Evolutionary conservation across 805 yeast species (phyloP).

Genomic region (Metschnikowia peoriensis): DNA sequence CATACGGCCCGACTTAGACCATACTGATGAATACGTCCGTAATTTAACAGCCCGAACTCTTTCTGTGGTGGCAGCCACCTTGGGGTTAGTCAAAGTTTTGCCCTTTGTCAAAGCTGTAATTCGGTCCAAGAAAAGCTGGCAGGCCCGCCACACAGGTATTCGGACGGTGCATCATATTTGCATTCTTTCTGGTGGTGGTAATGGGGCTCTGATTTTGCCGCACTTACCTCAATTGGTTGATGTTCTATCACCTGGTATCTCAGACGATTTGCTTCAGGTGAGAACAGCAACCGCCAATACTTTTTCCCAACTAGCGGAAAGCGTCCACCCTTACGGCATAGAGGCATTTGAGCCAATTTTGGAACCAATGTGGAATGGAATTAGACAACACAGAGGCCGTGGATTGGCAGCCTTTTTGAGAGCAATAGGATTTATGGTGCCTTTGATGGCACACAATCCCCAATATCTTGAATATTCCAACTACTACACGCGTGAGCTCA

Average conservation of each 20-base stretch:
- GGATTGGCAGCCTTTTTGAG: slow-evolving; percentile 71
- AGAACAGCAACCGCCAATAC: slow-evolving; percentile 71
- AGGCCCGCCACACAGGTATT: slow-evolving; percentile 80
- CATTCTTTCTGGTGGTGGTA: slow-evolving; percentile 56
- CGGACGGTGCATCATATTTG: slow-evolving; percentile 77
- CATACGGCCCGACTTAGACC: slow-evolving; percentile 78
- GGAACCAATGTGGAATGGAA: slow-evolving; percentile 80
- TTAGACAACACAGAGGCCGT: slow-evolving; percentile 73
- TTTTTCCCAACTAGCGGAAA: slow-evolving; percentile 72
- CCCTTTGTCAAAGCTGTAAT: slow-evolving; percentile 85
- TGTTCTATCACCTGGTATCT: slow-evolving; percentile 55
- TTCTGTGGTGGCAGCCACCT: slow-evolving; percentile 78
- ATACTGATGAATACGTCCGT: slow-evolving; percentile 76
- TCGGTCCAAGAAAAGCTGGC: slow-evolving; percentile 72
- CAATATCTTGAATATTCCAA: slow-evolving; percentile 66
- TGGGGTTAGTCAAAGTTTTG: slow-evolving; percentile 67
- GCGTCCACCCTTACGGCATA: slow-evolving; percentile 83
- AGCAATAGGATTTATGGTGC: slow-evolving; percentile 77
- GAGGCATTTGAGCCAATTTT: slow-evolving; percentile 76
- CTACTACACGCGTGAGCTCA: slow-evolving; percentile 72
- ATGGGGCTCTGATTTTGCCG: slow-evolving; percentile 57
- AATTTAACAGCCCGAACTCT: slow-evolving; percentile 73
- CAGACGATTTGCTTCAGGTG: slow-evolving; percentile 67
- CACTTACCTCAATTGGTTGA: slow-evolving; percentile 63
- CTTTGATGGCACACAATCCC: slow-evolving; percentile 66